Conservation (phyloP, 2,329 filamentous ascomycete genomes). For the Clonostachys byssicola region DNA sequence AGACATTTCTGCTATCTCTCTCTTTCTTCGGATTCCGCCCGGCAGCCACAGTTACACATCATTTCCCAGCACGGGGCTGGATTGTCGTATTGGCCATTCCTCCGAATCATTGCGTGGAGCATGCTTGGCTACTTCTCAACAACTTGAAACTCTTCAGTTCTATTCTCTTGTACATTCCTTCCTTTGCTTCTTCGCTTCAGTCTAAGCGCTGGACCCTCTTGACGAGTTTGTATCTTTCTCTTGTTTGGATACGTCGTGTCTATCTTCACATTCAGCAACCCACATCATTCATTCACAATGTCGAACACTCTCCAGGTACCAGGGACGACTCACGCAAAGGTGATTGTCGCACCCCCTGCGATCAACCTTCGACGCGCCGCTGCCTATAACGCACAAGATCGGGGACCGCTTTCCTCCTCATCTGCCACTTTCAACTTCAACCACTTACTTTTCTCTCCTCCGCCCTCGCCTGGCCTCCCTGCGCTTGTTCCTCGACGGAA, state of each 20-base stretch:
- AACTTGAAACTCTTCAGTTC: background rate
- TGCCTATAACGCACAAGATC: constrained; percentile 53
- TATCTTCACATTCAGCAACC: no score
- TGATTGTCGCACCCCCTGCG: constrained; percentile 48
- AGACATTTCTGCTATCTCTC: constrained; percentile 5
- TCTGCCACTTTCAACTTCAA: constrained; percentile 63
- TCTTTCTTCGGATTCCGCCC: constrained; percentile 7
- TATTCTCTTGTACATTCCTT: background rate
- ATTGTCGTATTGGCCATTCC: background rate
- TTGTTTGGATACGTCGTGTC: no score
- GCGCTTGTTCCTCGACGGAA: constrained; percentile 62
- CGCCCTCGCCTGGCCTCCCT: constrained; percentile 69
- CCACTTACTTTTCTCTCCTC: constrained; percentile 62
- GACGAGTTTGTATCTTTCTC: background rate
- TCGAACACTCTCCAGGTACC: no score
- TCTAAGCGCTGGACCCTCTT: background rate
- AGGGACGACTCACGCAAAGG: constrained; percentile 31
- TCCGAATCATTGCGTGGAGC: background rate
- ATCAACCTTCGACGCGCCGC: constrained; percentile 55
- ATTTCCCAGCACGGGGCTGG: constrained; percentile 5
- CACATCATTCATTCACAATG: no score
- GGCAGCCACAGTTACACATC: background rate
- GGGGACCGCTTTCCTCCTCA: constrained; percentile 50
- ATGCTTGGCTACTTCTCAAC: background rate
- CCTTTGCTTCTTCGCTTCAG: background rate